Evolutionary conservation across 2,329 filamentous ascomycete genomes (phyloP), one percentile per base, ranked within the genome.

Genomic region (Verticillium klebahnii): DNA sequence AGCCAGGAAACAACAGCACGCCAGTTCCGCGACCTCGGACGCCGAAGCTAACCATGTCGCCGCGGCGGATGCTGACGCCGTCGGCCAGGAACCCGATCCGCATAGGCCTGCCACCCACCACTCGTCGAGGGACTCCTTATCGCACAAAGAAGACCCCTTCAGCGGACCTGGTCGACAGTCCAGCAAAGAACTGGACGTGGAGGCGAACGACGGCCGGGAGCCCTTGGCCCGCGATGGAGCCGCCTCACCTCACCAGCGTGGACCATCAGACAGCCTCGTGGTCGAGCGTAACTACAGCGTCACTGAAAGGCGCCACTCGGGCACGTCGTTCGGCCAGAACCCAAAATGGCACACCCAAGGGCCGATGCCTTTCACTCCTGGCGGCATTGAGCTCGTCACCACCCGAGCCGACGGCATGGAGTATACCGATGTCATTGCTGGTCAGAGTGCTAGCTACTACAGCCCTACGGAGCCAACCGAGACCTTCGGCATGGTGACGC

Each of bases 361-460:
- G 29, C 62, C 58, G 4, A 61, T 61, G 12, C 64, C 63, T 19
- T 56, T 62, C 59, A 61, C 64, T 15, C 63, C 64, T 19, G 60
- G 39, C 4, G 60, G 60, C 17, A 57, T 66, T 25, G 63, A 66
- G 39, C 61, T 66, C 39, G 56, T 62, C 36, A 54, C 62, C 32
- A 64, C 64, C 23, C 64, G 65, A 11, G 62, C 64, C 58, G 64
- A 66, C 37, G 64, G 64, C 37, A 59, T 64, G 62, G 64, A 64
- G 8, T 65, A 64, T 29, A 60, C 58, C 40, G 64, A 66, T 36
- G 62, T 62, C n/a, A 64, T 61, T 17, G 60, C 45, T 12, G 65
- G 65, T 7, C 64, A 66, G 45, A 79, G 71, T 59, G 75, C 75
- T 54, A 75, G 78, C 62, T 79, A 79, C 63, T 79, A 79, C 65